Base-by-base conservation (phyloP, 129 eudicot species). In the Apium graveolens region DNA sequence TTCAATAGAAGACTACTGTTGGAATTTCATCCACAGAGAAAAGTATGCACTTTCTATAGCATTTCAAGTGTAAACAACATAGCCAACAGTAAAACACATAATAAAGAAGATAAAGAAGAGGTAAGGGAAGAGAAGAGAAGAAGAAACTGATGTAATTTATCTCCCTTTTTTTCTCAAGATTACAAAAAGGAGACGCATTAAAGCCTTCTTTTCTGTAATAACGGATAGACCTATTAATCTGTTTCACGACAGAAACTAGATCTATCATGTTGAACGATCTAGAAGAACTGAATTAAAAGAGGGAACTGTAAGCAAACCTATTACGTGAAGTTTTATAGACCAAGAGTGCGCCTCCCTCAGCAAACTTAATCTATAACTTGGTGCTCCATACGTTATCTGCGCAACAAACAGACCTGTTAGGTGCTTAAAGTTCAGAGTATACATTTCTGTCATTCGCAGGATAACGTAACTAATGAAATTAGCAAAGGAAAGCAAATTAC, bases 361-460 rank as follows among this genome's bases (percentile, higher is more conserved):
- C 79, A 93, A 81, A 68, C 71, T 82, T 31, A 93, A 80, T 73
- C 98, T 95, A 84, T 85, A 88, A 80, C 78, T 79, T 32, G 98
- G 98, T 21, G 90, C 84, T 62, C 98, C 98, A 82, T 93, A 93
- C 35, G 98, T 93, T 78, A 91, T 85, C 98, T 93, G 90, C 84
- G 79, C 62, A 45, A 83, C 43, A 76, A 53, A 46, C 79, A 81
- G 13, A 80, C 72, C 44, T 43, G 66, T 63, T 43, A 57, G 68
- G 46, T 53, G 73, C 76, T 81, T 73, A 5, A 73, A n/a, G 34
- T 62, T 62, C 79, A 39, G 75, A 80, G 62, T 68, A 75, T 45
- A 46, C 75, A 75, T 39, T 60, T 73, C 82, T 84, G 55, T 68
- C 70, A 81, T 71, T 45, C 66, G 34, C 68, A 37, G 81, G 45